Percentiles rank a stretch among this genome's conserved stretches.
Conservation (phyloP, 192 early-diverging fungal genomes). For the Mortierella hygrophila region DNA sequence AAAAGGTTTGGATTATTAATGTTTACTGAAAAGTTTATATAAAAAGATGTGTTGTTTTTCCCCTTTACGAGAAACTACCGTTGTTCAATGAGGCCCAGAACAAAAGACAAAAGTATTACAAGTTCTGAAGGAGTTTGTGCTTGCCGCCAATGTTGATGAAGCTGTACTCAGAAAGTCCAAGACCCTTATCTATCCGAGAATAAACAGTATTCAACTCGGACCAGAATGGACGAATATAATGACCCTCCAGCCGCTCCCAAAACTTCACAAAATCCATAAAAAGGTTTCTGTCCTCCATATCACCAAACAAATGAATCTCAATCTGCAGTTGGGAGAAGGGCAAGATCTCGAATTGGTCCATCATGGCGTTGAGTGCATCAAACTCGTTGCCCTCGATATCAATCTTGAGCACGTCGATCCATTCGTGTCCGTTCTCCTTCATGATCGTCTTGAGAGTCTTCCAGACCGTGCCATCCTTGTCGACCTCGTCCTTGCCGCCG, state of each 20-base stretch:
- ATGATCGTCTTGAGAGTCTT: slow-evolving; percentile 10
- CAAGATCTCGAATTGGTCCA: not conserved
- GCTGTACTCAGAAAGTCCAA: slow-evolving; percentile 1
- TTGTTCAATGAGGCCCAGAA: no score
- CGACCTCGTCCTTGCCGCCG: not conserved
- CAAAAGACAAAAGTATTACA: no score
- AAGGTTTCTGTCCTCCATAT: no score
- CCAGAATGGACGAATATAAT: slow-evolving; percentile 14
- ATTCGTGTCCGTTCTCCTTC: slow-evolving; percentile 12
- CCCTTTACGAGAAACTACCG: no score
- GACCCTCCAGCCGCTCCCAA: slow-evolving; percentile 5
- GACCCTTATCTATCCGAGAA: not conserved
- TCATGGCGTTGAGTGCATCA: not conserved
- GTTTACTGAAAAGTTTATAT: no score
- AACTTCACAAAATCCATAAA: not conserved
- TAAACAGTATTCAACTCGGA: slow-evolving; percentile 18
- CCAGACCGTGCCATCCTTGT: not conserved
- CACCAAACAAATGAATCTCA: not conserved
- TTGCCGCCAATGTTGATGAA: slow-evolving; percentile 15
- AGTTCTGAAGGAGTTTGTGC: not conserved
- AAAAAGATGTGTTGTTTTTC: no score
- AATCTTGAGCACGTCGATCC: slow-evolving; percentile 32
- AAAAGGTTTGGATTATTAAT: no score
- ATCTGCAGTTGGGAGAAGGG: slow-evolving; percentile 24
- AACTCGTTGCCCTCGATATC: slow-evolving; percentile 30